A percentile compares a stretch with the other conserved stretches of the same genome.
phyloP scores from a whole-genome alignment of 805 yeast genomes.

The Scheffersomyces stipitis region DNA sequence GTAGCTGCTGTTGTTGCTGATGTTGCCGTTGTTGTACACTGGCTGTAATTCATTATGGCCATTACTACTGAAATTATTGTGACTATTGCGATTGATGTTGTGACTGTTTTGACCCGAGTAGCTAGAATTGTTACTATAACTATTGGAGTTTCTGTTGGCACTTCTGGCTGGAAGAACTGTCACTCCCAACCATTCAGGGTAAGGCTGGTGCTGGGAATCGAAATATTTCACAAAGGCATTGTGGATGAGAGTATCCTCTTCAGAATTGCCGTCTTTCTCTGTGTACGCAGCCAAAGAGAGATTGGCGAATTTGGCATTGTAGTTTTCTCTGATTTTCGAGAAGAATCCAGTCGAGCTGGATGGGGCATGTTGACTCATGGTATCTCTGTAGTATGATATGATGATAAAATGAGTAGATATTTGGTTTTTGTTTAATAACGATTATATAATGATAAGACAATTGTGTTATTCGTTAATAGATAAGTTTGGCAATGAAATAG shows the following conservation, averaged over 20 bases:
- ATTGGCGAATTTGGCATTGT: slow-evolving; percentile 36
- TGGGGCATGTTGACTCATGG: slow-evolving; percentile 22
- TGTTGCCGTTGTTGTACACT: slow-evolving; percentile 17
- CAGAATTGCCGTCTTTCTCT: slow-evolving; percentile 40
- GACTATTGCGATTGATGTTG: slow-evolving; percentile 10
- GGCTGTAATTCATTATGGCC: slow-evolving; percentile 22
- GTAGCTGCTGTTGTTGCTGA: slow-evolving; percentile 10
- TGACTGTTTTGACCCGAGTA: too few species aligned
- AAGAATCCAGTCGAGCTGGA: slow-evolving; percentile 25
- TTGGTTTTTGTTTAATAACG: too few species aligned
- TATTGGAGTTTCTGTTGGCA: neutral
- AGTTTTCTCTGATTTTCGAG: slow-evolving; percentile 36
- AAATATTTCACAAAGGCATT: slow-evolving; percentile 42
- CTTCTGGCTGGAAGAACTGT: slow-evolving; percentile 1
- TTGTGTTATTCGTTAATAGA: too few species aligned
- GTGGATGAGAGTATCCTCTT: slow-evolving; percentile 42
- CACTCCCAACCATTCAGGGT: slow-evolving; percentile 47
- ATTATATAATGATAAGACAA: too few species aligned
- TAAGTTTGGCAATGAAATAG: too few species aligned
- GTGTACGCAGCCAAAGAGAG: slow-evolving; percentile 26
- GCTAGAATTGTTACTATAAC: neutral
- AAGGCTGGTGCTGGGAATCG: slow-evolving; percentile 29
- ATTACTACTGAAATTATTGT: slow-evolving; percentile 5
- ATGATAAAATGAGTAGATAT: too few species aligned
- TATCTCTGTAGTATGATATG: too few species aligned